Evolutionary conservation across 306 rosid genomes (phyloP), one percentile per base, ranked within the genome.

Genomic region (Rosa multiflora): DNA sequence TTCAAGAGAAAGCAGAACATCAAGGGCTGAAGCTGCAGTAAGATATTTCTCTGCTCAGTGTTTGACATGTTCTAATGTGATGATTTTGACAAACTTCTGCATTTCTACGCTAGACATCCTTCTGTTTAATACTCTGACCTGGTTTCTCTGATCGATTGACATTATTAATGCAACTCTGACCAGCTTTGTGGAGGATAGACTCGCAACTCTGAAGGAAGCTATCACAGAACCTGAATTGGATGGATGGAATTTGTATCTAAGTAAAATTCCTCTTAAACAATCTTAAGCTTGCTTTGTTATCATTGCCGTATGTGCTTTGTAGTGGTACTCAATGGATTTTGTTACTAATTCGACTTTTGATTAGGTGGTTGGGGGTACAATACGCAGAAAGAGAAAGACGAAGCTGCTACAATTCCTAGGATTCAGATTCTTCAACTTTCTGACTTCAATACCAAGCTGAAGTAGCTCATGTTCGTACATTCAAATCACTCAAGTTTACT

Each of bases 151-250:
- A 42, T n/a, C n/a, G n/a, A n/a, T 37, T 80, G 80, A 72, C 77
- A 82, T n/a, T 76, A 67, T 51, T 77, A 56, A 18, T 5, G 47
- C 79, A 21, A 67, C 66, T 76, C 69, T 83, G 43, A 75, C 67
- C 88, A 92, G 98, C 86, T 92, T 94, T 78, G 97, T 92, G 70
- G 97, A 94, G 86, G 98, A 94, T 82, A 87, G 92, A 59, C 77
- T 92, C 64, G 91, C 92, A 72, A 90, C 94, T 79, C 87, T 89
- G 40, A 92, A 87, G 83, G 88, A 90, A 73, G 97, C 89, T 37
- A 92, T 88, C 75, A 91, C 88, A 83, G 97, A 92, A 85, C 89
- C 94, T 12, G 97, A 92, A 78, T 79, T 94, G 78, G 92, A 86
- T 72, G 86, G 70, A 42, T 94, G 98, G 98, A 92, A 88, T 63